A percentile compares a stretch with the other conserved stretches of the same genome.
Evolutionary conservation across 2,329 filamentous ascomycete genomes (phyloP).

Genomic region (Microdochium paspali): DNA sequence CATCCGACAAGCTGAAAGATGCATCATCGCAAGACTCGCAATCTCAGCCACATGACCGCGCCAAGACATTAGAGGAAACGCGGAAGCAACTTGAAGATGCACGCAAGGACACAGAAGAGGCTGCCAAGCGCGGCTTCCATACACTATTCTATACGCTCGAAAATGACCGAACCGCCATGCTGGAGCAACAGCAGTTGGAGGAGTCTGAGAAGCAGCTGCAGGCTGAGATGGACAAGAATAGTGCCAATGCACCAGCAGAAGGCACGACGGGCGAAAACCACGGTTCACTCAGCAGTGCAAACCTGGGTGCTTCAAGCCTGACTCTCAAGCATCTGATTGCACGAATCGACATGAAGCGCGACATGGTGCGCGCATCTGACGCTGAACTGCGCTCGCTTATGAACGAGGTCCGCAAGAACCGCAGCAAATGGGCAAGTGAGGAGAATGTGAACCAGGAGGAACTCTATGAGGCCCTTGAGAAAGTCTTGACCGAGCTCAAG

Average conservation of each 20-base stretch:
- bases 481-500: conserved; percentile 93
- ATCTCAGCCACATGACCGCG: conserved; percentile 20
- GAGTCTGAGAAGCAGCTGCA: conserved; percentile 95
- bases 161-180: conserved; percentile 90
- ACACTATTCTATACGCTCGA: conserved; percentile 93
- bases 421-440: conserved; percentile 98
- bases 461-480: conserved; percentile 91
- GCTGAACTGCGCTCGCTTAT: conserved; percentile 85
- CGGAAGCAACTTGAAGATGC: conserved; percentile 89
- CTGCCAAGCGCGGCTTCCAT: conserved; percentile 82
- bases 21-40: conserved; percentile 25
- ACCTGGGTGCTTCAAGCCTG: conserved; percentile 89
- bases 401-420: conserved; percentile 94
- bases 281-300: conserved; percentile 84
- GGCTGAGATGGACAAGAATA: conserved; percentile 77
- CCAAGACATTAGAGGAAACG: conserved; percentile 74
- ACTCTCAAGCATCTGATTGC: conserved; percentile 96
- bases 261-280: conserved; percentile 55
- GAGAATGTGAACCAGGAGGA: conserved; percentile 97
- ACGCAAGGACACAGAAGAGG: conserved; percentile 82
- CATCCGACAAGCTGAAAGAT: conserved; percentile 41
- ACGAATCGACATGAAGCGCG: conserved; percentile 85
- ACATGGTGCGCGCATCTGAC: conserved; percentile 84
- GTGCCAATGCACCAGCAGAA: conserved; percentile 37
- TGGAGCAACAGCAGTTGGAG: conserved; percentile 93